Evolutionary conservation across 805 yeast genomes (phyloP).

Genomic region (Candida nitratophila): DNA sequence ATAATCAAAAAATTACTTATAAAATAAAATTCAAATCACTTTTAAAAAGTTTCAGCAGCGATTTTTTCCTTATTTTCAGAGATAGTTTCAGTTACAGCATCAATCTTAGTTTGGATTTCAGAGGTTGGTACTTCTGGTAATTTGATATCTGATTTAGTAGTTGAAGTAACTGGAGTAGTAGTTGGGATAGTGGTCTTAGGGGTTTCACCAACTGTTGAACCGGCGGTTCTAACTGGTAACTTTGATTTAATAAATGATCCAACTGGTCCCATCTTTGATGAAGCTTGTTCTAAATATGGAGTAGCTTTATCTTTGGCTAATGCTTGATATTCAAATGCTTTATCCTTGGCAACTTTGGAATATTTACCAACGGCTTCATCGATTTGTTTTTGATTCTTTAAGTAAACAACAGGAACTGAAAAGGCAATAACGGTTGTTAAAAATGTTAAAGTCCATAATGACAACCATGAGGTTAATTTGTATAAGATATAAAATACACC

Average conservation of each 20-base stretch:
- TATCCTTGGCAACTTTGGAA: conserved; percentile 40
- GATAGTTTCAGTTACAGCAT: conserved; percentile 4
- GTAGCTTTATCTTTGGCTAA: conserved; percentile 35
- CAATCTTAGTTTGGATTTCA: background rate
- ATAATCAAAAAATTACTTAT: too few relatives aligned
- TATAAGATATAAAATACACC: conserved; percentile 56
- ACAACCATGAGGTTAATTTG: conserved; percentile 68
- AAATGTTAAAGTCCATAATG: conserved; percentile 61
- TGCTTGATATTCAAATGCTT: conserved; percentile 36
- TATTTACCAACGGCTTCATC: conserved; percentile 51
- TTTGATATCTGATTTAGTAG: background rate
- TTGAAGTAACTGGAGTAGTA: background rate
- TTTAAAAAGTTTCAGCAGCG: background rate
- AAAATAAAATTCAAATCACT: too few relatives aligned
- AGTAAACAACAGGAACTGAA: conserved; percentile 69
- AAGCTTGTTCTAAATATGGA: conserved; percentile 53
- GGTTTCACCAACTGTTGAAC: conserved; percentile 49
- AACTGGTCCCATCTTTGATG: conserved; percentile 60
- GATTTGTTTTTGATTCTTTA: conserved; percentile 68
- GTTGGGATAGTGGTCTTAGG: conserved; percentile 5
- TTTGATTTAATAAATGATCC: conserved; percentile 50
- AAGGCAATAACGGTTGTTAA: conserved; percentile 55
- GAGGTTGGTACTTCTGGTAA: conserved; percentile 1
- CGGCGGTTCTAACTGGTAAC: conserved; percentile 63
- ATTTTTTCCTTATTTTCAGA: background rate